Conservation (phyloP, 1,284 basidiomycete species). For the Ceratobasidium sp. region DNA sequence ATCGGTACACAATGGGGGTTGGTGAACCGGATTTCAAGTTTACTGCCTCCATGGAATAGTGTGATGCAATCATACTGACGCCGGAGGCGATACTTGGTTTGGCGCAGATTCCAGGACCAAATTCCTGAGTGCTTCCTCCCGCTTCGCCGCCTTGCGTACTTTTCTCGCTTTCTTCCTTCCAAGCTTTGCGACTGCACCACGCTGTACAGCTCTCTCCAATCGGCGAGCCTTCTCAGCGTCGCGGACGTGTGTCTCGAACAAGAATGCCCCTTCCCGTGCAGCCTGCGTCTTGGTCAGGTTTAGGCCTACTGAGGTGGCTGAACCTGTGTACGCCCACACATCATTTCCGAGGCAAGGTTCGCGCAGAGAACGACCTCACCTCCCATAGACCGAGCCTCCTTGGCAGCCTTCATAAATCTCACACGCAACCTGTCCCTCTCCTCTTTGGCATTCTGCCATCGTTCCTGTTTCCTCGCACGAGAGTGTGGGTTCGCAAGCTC, state of each 20-base stretch:
- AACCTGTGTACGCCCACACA: not conserved
- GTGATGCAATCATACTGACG: not conserved
- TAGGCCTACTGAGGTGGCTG: slow-evolving; percentile 20
- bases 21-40: not conserved
- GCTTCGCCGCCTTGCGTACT: slow-evolving; percentile 45
- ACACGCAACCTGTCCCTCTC: slow-evolving; percentile 54
- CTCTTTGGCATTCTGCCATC: slow-evolving; percentile 67
- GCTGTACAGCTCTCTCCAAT: slow-evolving; percentile 57
- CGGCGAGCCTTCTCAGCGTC: slow-evolving; percentile 65
- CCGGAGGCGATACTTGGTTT: slow-evolving; percentile 70
- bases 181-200: slow-evolving; percentile 65
- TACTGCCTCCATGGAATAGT: not conserved
- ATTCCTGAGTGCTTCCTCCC: slow-evolving; percentile 59
- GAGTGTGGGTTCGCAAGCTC: slow-evolving; percentile 81
- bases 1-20: not conserved
- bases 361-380: slow-evolving; percentile 13
- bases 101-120: slow-evolving; percentile 64
- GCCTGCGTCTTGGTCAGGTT: slow-evolving; percentile 54
- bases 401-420: slow-evolving; percentile 62
- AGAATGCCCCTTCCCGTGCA: slow-evolving; percentile 72
- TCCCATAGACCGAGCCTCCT: slow-evolving; percentile 49
- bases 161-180: slow-evolving; percentile 58
- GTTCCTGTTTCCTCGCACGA: slow-evolving; percentile 74
- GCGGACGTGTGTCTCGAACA: slow-evolving; percentile 66
- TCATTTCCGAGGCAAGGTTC: not conserved